Evolutionary conservation across 2,329 filamentous ascomycete species (phyloP).

Genomic region (Botrytis deweyae): DNA sequence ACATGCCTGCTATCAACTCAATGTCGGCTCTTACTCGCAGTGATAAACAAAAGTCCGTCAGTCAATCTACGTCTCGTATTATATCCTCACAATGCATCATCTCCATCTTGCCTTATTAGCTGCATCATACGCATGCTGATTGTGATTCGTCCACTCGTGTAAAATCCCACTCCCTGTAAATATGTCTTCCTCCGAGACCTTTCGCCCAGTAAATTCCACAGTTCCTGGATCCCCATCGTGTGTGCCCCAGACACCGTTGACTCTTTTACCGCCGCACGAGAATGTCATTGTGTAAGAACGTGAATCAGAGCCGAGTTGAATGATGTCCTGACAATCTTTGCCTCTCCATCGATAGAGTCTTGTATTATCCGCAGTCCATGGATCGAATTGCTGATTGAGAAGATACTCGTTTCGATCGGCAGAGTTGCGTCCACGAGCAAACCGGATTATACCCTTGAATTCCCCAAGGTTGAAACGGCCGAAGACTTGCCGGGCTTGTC

Average conservation of each 20-base stretch:
- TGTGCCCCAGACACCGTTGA: neutral
- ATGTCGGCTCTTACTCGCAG: neutral
- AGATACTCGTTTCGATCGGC: neutral
- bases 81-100: neutral
- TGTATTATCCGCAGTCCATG: neutral
- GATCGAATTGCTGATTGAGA: neutral
- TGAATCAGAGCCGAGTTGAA: neutral
- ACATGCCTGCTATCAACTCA: neutral
- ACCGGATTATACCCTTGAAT: neutral
- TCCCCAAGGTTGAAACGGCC: neutral
- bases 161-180: neutral
- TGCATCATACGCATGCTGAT: neutral
- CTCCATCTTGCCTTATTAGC: constrained; percentile 1
- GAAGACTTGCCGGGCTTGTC: neutral
- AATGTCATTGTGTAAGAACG: neutral
- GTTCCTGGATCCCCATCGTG: neutral
- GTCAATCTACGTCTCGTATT: neutral
- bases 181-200: neutral
- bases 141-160: neutral
- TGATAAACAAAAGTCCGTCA: neutral
- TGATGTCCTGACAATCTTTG: neutral
- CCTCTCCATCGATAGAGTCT: constrained; percentile 10
- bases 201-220: neutral
- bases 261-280: neutral
- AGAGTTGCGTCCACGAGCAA: neutral